A percentile compares a stretch with the other conserved stretches of the same genome.
Conservation (phyloP, 2,329 filamentous ascomycete genomes). For the Trichoderma koningii region DNA sequence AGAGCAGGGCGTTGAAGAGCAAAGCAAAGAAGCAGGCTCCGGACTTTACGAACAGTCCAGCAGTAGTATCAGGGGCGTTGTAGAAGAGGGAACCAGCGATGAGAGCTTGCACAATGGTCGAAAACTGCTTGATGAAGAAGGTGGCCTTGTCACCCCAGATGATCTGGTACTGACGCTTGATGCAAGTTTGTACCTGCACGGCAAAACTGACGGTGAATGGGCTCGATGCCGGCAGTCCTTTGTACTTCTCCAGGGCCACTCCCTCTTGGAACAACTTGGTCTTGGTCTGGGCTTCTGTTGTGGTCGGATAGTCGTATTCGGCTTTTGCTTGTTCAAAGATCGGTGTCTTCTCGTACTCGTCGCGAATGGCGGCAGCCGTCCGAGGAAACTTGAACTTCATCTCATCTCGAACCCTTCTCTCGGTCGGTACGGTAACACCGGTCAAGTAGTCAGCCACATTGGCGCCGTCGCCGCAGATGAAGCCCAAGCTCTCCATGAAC, state of each 20-base stretch:
- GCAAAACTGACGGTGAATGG: conserved; percentile 58
- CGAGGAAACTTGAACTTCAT: conserved; percentile 48
- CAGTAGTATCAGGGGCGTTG: conserved; percentile 57
- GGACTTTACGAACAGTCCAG: conserved; percentile 64
- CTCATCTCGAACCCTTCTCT: conserved; percentile 59
- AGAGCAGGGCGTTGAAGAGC: conserved; percentile 62
- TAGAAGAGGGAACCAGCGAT: conserved; percentile 70
- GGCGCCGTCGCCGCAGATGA: conserved; percentile 61
- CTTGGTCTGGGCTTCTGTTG: conserved; percentile 49
- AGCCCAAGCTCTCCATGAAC: conserved; percentile 67
- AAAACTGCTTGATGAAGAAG: conserved; percentile 62
- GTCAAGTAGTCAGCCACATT: conserved; percentile 69
- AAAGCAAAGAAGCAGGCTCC: conserved; percentile 67
- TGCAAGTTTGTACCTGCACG: conserved; percentile 57
- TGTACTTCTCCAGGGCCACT: conserved; percentile 57
- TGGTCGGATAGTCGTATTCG: conserved; percentile 60
- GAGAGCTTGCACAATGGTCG: conserved; percentile 60
- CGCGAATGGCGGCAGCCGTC: conserved; percentile 48
- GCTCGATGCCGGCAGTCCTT: conserved; percentile 54
- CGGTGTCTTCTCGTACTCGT: conserved; percentile 53
- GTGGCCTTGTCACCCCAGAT: conserved; percentile 65
- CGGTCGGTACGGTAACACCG: conserved; percentile 66
- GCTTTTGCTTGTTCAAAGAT: conserved; percentile 53
- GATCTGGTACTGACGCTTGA: conserved; percentile 65
- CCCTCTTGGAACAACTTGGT: conserved; percentile 58